A percentile compares a stretch with the other conserved stretches of the same genome.
Conservation (phyloP, 2,329 filamentous ascomycete species). For the Fusarium albidum region DNA sequence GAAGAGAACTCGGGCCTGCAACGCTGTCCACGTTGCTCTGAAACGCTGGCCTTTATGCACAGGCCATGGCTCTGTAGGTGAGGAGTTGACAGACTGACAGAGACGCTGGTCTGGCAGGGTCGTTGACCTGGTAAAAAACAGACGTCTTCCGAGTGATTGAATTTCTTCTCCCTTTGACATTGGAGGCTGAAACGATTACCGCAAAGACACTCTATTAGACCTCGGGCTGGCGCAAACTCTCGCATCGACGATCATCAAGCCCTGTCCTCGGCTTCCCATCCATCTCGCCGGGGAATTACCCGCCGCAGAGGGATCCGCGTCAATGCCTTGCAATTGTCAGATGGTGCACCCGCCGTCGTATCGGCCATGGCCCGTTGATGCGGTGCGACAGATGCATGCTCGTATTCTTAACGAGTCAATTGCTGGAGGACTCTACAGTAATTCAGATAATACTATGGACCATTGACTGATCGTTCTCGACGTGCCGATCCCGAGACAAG, state of each 20-base stretch:
- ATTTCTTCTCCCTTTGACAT: no score
- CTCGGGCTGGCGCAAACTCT: constrained; percentile 18
- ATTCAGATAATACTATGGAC: no score
- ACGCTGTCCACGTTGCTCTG: no score
- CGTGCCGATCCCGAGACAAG: constrained; percentile 17
- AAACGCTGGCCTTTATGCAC: no score
- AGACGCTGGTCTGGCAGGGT: no score
- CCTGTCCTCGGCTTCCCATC: constrained; percentile 6
- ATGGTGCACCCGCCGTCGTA: constrained; percentile 14
- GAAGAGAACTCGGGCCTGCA: no score
- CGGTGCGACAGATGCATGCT: constrained; percentile 28
- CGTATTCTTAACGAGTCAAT: constrained; percentile 13
- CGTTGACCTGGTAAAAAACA: no score
- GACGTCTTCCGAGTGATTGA: no score
- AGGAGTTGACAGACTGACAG: no score
- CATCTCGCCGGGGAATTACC: constrained; percentile 8
- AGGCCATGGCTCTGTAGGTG: no score
- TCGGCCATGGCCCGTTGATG: constrained; percentile 27
- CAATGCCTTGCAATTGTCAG: constrained; percentile 1
- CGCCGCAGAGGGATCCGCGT: constrained; percentile 24
- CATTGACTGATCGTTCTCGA: neutral
- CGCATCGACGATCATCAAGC: constrained; percentile 27
- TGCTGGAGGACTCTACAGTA: no score
- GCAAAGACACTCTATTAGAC: constrained; percentile 3
- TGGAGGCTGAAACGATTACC: constrained; percentile 3